These are phyloP conservation scores for Nicotiana rustica DNA, from an alignment of 305 asterid genomes.

Conservation along the genomic window DNA sequence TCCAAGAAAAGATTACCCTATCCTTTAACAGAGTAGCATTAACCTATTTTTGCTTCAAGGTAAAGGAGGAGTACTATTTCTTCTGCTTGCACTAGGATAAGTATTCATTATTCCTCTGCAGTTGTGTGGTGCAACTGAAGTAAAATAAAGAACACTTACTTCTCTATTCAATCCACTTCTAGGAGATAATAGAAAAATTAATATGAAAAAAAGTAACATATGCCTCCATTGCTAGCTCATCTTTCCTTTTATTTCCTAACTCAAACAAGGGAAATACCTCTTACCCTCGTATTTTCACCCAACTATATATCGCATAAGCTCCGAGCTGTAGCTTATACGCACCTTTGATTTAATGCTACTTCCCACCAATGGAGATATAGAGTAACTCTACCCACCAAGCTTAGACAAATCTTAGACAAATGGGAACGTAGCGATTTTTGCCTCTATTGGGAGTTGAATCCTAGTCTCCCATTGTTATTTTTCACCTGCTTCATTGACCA, in stretches of 20 bases:
- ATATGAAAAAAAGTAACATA: not conserved
- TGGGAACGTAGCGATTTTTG: too few relatives aligned
- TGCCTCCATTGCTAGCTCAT: not conserved
- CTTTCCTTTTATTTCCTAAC: not conserved
- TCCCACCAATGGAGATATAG: too few relatives aligned
- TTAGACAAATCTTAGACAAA: too few relatives aligned
- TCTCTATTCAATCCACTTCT: not conserved
- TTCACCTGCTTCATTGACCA: too few relatives aligned
- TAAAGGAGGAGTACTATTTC: not conserved
- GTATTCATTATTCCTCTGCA: not conserved
- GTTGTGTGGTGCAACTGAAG: not conserved
- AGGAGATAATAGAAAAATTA: not conserved
- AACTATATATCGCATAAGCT: not conserved
- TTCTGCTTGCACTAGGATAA: not conserved
- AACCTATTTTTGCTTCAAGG: not conserved
- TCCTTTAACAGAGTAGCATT: not conserved
- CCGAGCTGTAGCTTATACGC: too few relatives aligned
- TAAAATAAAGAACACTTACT: not conserved
- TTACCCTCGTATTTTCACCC: conserved; percentile 4
- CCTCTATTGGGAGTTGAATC: too few relatives aligned
- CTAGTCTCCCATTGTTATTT: too few relatives aligned
- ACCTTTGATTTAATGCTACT: too few relatives aligned
- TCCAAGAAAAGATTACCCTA: not conserved
- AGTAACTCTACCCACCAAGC: too few relatives aligned
- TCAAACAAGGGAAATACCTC: not conserved